Conservation (phyloP, 2,329 filamentous ascomycete species). For the Aaosphaeria arxii region DNA sequence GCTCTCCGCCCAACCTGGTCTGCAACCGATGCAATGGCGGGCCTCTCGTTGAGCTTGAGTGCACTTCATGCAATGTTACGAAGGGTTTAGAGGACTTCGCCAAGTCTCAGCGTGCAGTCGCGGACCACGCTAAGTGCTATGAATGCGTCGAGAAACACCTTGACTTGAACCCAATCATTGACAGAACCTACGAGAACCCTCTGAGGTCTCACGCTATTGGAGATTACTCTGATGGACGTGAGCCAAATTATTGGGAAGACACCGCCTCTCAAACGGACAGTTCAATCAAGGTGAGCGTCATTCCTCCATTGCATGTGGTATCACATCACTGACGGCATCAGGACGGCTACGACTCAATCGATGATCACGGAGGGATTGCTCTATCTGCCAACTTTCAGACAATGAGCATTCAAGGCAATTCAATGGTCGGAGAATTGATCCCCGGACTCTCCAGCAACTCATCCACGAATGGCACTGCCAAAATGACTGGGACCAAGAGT, state of each 20-base stretch:
- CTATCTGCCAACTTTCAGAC: no score
- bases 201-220: conserved; percentile 16
- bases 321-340: no score
- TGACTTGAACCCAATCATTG: conserved; percentile 18
- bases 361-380: no score
- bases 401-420: no score
- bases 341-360: no score
- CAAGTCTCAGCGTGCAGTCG: conserved; percentile 46
- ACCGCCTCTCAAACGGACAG: no score
- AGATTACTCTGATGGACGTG: conserved; percentile 9
- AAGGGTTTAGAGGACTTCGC: conserved; percentile 51
- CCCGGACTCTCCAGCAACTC: no score
- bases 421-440: no score
- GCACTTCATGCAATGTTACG: conserved; percentile 44
- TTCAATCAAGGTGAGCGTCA: no score
- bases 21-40: background rate
- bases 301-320: no score
- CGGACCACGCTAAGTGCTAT: conserved; percentile 40
- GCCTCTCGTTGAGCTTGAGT: conserved; percentile 47
- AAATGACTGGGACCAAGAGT: no score
- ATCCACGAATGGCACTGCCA: no score
- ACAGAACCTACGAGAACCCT: conserved; percentile 28
- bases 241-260: conserved; percentile 18
- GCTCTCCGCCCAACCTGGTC: background rate
- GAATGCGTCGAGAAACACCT: conserved; percentile 27